These are phyloP conservation scores for Circinella minor DNA, from an alignment of 371 early-diverging fungal genomes.

Conservation along the genomic window DNA sequence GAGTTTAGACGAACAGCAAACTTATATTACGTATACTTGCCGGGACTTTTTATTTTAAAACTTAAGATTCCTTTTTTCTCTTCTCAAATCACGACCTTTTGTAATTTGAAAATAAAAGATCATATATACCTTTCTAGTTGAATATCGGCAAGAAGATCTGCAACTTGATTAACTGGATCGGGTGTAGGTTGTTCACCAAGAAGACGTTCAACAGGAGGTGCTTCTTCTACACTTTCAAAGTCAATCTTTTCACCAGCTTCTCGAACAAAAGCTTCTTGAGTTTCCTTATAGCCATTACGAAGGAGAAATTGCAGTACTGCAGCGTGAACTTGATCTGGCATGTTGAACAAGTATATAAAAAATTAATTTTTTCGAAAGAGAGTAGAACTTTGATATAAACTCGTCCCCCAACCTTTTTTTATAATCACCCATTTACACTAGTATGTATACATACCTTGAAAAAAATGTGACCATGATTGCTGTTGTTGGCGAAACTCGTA, in stretches of 20 bases:
- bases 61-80: no score
- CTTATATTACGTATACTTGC: no score
- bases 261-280: constrained; percentile 22
- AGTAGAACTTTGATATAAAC: background rate
- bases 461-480: no score
- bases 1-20: no score
- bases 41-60: no score
- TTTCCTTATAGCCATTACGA: constrained; percentile 21
- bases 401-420: no score
- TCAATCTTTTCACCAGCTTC: constrained; percentile 24
- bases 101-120: background rate
- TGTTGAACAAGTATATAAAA: background rate
- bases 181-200: background rate
- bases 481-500: no score
- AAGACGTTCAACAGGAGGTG: constrained; percentile 14
- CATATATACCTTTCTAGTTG: constrained; percentile 13
- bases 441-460: no score
- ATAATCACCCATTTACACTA: no score
- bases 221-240: constrained; percentile 15
- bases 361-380: background rate
- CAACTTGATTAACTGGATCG: constrained; percentile 3
- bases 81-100: no score
- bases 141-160: constrained; percentile 5
- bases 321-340: constrained; percentile 20
- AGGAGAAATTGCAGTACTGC: constrained; percentile 24